Percentiles rank a stretch among this genome's conserved stretches.
These are phyloP conservation scores for Pseudisothecium myosuroides DNA, from an alignment of 225 moss, liverwort and hornwort species.

Conservation along the genomic window DNA sequence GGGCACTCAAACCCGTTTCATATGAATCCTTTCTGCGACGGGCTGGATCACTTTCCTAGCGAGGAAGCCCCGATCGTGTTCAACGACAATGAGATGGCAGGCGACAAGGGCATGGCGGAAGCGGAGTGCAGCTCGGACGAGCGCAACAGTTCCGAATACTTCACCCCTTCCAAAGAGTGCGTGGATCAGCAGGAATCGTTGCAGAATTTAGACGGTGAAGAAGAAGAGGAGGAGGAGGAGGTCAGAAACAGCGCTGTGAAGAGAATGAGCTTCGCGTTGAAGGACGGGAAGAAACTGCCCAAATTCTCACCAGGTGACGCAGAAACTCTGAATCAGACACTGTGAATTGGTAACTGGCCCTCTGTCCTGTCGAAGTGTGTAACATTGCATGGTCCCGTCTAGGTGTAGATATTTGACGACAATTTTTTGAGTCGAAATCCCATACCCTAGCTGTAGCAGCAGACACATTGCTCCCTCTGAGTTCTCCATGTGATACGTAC, in stretches of 20 bases:
- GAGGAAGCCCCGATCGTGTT: not conserved
- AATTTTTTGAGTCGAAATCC: too few species aligned
- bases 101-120: not conserved
- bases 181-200: not conserved
- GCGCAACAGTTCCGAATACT: not conserved
- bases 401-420: not conserved
- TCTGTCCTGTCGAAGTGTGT: too few species aligned
- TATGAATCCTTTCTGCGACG: constrained; percentile 9
- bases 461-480: too few species aligned
- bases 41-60: not conserved
- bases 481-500: not conserved
- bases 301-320: constrained; percentile 31
- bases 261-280: constrained; percentile 41
- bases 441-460: too few species aligned
- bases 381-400: not conserved
- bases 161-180: constrained; percentile 7
- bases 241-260: constrained; percentile 12
- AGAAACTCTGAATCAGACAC: not conserved
- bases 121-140: constrained; percentile 13
- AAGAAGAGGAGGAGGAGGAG: constrained; percentile 6
- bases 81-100: not conserved
- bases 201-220: not conserved
- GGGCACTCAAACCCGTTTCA: not conserved
- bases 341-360: too few species aligned
- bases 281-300: constrained; percentile 30